A percentile compares a stretch with the other conserved stretches of the same genome.
Evolutionary conservation across 768 basidiomycete genomes (phyloP).

Genomic region (Amanita brunnescens): DNA sequence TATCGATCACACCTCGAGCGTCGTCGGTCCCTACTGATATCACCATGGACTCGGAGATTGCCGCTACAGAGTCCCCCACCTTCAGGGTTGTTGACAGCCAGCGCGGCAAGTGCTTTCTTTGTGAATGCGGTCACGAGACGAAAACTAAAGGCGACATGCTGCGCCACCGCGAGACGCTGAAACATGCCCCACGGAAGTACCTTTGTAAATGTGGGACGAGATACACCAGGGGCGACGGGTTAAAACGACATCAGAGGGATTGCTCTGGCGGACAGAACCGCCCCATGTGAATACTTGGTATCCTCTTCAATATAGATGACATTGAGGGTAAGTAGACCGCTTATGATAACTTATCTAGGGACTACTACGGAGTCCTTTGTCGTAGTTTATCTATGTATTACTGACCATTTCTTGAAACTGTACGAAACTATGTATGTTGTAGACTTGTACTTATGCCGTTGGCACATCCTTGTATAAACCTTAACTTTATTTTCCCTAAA

Average conservation of each 20-base stretch:
- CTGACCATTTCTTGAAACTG: too few relatives aligned
- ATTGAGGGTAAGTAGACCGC: too few relatives aligned
- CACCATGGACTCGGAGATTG: neutral
- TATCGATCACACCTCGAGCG: too few relatives aligned
- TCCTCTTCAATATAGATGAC: neutral
- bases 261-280: too few relatives aligned
- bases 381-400: too few relatives aligned
- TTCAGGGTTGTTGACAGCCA: neutral
- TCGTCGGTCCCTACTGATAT: too few relatives aligned
- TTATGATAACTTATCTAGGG: too few relatives aligned
- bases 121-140: neutral
- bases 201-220: neutral
- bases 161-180: neutral
- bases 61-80: neutral
- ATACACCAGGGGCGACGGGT: neutral
- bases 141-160: neutral
- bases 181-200: neutral
- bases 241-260: neutral
- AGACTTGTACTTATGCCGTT: too few relatives aligned
- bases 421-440: too few relatives aligned
- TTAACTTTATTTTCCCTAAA: too few relatives aligned
- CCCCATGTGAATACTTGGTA: neutral
- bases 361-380: too few relatives aligned
- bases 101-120: neutral
- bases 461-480: too few relatives aligned